Percentiles rank a stretch among this genome's conserved stretches.
phyloP scores from a whole-genome alignment of 2,329 filamentous ascomycete species.

The Stromatinia cepivora region DNA sequence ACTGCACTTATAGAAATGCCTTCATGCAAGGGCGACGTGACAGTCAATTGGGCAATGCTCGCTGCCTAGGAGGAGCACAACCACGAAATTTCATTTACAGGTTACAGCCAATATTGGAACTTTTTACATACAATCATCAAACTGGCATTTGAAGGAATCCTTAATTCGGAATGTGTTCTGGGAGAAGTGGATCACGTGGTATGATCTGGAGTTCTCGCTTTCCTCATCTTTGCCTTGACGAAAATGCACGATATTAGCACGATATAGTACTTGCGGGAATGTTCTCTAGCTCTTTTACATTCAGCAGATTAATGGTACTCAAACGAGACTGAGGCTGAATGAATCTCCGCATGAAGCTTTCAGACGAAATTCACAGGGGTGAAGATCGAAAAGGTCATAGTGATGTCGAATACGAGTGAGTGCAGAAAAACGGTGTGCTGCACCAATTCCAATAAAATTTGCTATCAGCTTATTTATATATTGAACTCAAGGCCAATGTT shows the following conservation, averaged over 20 bases:
- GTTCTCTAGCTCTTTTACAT: too few species aligned
- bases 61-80: too few species aligned
- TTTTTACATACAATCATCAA: too few species aligned
- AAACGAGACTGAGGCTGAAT: neutral
- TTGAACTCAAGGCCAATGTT: neutral
- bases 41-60: too few species aligned
- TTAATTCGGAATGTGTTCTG: neutral
- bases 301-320: too few species aligned
- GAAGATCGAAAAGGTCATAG: neutral
- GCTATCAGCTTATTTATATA: constrained; percentile 3
- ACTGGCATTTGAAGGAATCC: neutral
- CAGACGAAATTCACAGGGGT: neutral
- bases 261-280: too few species aligned
- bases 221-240: neutral
- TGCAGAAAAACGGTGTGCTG: neutral
- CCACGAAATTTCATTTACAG: too few species aligned
- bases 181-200: neutral
- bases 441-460: neutral
- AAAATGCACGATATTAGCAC: neutral
- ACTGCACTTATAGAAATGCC: too few species aligned
- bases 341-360: neutral
- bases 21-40: too few species aligned
- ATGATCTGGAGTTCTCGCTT: neutral
- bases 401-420: neutral
- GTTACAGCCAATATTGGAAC: too few species aligned